Percentiles rank a stretch among this genome's conserved stretches.
phyloP scores from a whole-genome alignment of 75 land plant genomes.

The Cunninghamia lanceolata region DNA sequence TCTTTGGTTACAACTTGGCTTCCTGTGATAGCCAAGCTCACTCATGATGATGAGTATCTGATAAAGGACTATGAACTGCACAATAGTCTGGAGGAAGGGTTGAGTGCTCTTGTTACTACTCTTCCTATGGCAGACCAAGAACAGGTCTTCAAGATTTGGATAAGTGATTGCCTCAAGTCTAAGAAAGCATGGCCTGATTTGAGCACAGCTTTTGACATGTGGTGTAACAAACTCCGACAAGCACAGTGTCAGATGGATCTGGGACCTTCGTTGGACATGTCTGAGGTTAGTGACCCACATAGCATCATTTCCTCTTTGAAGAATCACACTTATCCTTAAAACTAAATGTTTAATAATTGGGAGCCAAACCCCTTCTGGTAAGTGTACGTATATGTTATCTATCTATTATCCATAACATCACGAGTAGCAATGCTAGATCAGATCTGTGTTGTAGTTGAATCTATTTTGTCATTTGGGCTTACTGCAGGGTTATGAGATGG shows the following conservation, averaged over 20 bases:
- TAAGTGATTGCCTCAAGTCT: conserved; percentile 31
- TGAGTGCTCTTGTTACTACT: conserved; percentile 33
- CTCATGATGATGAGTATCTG: conserved; percentile 18
- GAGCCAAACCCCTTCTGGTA: neutral
- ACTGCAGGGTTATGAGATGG: too few species aligned
- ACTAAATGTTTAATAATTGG: neutral
- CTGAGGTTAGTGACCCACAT: neutral
- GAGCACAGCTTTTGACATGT: conserved; percentile 39
- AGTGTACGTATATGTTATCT: neutral
- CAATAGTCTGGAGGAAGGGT: conserved; percentile 28
- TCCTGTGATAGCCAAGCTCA: conserved; percentile 36
- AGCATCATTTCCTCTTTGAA: neutral
- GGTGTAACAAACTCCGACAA: conserved; percentile 36
- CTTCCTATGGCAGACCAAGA: conserved; percentile 37
- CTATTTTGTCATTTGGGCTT: neutral
- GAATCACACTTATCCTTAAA: neutral
- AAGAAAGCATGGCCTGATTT: conserved; percentile 37
- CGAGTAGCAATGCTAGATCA: too few species aligned
- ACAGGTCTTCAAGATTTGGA: conserved; percentile 37
- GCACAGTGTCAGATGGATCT: conserved; percentile 10
- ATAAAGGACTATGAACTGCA: conserved; percentile 27
- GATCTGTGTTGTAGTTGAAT: neutral
- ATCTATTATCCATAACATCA: neutral
- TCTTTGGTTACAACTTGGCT: conserved; percentile 37
- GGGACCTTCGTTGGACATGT: neutral